Percentiles rank a stretch among this genome's conserved stretches.
Evolutionary conservation across 768 basidiomycete species (phyloP).

Genomic region (Cystofilobasidium macerans): DNA sequence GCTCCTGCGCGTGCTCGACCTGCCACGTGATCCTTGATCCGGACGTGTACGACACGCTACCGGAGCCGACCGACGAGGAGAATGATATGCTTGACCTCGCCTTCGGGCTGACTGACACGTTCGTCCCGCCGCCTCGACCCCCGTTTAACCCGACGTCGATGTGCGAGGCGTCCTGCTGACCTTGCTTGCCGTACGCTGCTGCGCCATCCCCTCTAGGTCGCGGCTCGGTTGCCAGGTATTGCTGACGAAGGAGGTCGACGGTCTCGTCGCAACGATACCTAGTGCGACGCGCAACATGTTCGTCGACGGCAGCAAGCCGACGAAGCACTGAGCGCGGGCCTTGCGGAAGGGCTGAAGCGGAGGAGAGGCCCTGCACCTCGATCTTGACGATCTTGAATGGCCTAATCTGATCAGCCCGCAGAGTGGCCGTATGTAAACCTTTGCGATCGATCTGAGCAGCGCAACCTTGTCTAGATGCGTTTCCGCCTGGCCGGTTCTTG

Average conservation of each 20-base stretch:
- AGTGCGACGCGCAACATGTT: conserved; percentile 91
- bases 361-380: not conserved
- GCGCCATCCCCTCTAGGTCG: no score
- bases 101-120: conserved; percentile 91
- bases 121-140: conserved; percentile 36
- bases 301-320: conserved; percentile 26
- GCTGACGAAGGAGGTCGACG: conserved; percentile 70
- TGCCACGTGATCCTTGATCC: conserved; percentile 82
- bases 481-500: no score
- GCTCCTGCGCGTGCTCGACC: conserved; percentile 91
- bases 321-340: conserved; percentile 15
- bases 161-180: not conserved
- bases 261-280: conserved; percentile 71
- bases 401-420: no score
- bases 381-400: not conserved
- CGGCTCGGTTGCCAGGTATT: conserved; percentile 48
- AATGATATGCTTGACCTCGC: conserved; percentile 88
- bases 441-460: no score
- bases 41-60: conserved; percentile 71
- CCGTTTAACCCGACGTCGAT: not conserved
- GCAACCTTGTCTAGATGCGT: no score
- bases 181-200: no score
- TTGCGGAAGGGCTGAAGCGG: not conserved
- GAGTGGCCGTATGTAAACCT: no score
- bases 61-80: conserved; percentile 93